These are phyloP conservation scores for Candida ulmi DNA, from an alignment of 805 yeast species.

Conservation along the genomic window DNA sequence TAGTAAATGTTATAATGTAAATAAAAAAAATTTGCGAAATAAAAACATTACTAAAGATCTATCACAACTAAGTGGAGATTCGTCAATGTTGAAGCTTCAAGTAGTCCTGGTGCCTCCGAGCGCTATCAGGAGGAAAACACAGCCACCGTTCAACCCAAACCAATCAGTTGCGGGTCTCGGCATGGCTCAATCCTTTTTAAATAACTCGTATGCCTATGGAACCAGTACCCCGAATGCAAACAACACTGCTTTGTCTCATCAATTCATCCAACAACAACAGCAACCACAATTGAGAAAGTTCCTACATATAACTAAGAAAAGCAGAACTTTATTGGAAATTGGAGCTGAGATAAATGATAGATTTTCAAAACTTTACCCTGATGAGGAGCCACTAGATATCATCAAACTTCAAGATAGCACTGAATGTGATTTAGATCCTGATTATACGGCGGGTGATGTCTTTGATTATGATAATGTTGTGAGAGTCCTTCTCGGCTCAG, in stretches of 20 bases:
- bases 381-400: slow-evolving; percentile 47
- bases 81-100: slow-evolving; percentile 36
- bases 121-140: slow-evolving; percentile 18
- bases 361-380: slow-evolving; percentile 61
- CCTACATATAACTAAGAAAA: slow-evolving; percentile 53
- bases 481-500: slow-evolving; percentile 38
- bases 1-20: too few relatives aligned
- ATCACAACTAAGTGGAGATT: too few relatives aligned
- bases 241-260: background rate
- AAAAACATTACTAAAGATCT: background rate
- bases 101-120: slow-evolving; percentile 39
- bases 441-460: slow-evolving; percentile 58
- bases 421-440: slow-evolving; percentile 77
- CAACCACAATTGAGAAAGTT: slow-evolving; percentile 39
- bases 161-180: slow-evolving; percentile 1
- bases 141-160: slow-evolving; percentile 2
- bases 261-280: slow-evolving; percentile 11
- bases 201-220: slow-evolving; percentile 22
- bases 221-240: slow-evolving; percentile 32
- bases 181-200: background rate
- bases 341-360: slow-evolving; percentile 50
- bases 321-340: slow-evolving; percentile 41
- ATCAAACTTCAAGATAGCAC: slow-evolving; percentile 61
- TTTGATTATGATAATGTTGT: slow-evolving; percentile 47
- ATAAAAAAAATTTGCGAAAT: background rate